Evolutionary conservation across 257 asterid genomes (phyloP).

Genomic region (Plectranthus barbatus): DNA sequence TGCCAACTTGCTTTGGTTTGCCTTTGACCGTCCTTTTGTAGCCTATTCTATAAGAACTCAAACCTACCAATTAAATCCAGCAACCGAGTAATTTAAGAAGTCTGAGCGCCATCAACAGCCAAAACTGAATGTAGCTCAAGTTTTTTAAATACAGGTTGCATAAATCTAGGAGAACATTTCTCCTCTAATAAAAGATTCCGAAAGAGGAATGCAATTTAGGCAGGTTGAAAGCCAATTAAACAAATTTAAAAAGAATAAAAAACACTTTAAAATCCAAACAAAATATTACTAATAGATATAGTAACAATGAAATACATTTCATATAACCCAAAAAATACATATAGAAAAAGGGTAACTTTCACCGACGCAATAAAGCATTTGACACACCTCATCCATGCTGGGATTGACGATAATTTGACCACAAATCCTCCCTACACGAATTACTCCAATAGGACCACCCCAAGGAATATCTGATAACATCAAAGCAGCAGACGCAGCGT

Average conservation of each 20-base stretch:
- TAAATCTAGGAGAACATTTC: background rate
- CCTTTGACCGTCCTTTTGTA: background rate
- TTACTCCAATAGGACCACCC: conserved; percentile 97
- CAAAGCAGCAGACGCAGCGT: conserved; percentile 94
- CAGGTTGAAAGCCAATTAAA: background rate
- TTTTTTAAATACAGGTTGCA: background rate
- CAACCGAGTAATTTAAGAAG: background rate
- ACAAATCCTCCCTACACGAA: conserved; percentile 79
- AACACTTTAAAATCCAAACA: background rate
- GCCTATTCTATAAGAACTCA: background rate
- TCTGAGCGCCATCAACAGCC: background rate
- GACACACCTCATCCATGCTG: conserved; percentile 81
- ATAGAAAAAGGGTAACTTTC: background rate
- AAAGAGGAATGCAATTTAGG: background rate
- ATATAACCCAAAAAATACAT: background rate
- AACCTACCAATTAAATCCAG: background rate
- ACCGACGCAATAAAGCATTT: background rate
- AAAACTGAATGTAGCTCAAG: background rate
- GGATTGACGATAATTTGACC: conserved; percentile 85
- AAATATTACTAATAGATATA: background rate
- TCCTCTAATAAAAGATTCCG: background rate
- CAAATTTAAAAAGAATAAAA: background rate
- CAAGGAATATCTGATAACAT: conserved; percentile 96
- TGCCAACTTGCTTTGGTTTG: background rate
- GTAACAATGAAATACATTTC: background rate